phyloP scores from a whole-genome alignment of 345 rosid species.

The Corymbia maculata region DNA sequence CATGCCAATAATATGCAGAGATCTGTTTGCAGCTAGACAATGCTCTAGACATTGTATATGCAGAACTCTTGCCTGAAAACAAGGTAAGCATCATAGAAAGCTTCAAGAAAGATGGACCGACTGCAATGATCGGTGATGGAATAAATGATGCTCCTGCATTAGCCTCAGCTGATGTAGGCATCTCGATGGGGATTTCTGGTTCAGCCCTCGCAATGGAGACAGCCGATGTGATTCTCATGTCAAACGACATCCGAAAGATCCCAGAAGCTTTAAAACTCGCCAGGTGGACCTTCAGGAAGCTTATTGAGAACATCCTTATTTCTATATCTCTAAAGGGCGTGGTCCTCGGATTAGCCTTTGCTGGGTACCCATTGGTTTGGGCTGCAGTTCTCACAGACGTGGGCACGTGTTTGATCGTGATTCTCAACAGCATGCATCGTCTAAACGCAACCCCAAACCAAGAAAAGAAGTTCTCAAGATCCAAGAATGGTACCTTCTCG shows the following conservation, averaged over 20 bases:
- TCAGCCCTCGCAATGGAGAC: conserved; percentile 82
- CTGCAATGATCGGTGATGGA: conserved; percentile 81
- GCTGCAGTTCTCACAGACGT: conserved; percentile 83
- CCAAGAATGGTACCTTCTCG: background rate
- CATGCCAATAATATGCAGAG: background rate
- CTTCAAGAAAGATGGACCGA: conserved; percentile 44
- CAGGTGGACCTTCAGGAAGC: conserved; percentile 41
- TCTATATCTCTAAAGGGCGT: conserved; percentile 51
- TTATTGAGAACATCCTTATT: conserved; percentile 43
- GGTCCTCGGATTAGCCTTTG: conserved; percentile 56
- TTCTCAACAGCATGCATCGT: conserved; percentile 66
- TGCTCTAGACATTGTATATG: conserved; percentile 38
- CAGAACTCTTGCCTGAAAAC: conserved; percentile 71
- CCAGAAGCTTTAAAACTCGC: conserved; percentile 60
- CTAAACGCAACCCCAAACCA: conserved; percentile 10
- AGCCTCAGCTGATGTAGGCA: conserved; percentile 72
- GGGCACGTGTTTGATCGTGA: conserved; percentile 72
- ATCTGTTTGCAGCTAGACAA: conserved; percentile 43
- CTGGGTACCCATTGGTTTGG: conserved; percentile 80
- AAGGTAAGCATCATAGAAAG: conserved; percentile 42
- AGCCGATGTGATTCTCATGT: conserved; percentile 64
- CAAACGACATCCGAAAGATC: conserved; percentile 60
- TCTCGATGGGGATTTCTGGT: conserved; percentile 82
- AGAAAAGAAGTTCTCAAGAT: background rate
- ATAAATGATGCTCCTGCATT: conserved; percentile 84